These are phyloP conservation scores for Miamiensis avidus DNA, from an alignment of 169 alveolate species.

Conservation along the genomic window DNA sequence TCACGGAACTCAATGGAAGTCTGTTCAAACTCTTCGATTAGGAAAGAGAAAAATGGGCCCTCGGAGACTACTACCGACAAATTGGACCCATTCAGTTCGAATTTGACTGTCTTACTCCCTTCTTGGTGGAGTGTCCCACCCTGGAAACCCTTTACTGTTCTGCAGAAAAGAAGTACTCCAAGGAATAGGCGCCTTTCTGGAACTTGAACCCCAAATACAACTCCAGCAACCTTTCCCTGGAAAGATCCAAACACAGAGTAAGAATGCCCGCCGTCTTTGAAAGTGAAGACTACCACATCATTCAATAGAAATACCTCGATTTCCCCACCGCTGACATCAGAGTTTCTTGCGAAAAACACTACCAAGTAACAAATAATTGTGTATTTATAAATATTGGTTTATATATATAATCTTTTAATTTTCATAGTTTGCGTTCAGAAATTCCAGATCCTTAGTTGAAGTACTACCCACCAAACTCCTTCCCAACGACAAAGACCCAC, in stretches of 20 bases:
- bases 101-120: slow-evolving; percentile 26
- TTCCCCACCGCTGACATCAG: not conserved
- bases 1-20: slow-evolving; percentile 93
- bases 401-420: too few relatives aligned
- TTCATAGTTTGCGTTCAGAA: not conserved
- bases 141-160: slow-evolving; percentile 3
- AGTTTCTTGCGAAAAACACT: not conserved
- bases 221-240: not conserved
- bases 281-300: not conserved
- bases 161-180: slow-evolving; percentile 21
- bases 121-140: slow-evolving; percentile 35
- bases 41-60: slow-evolving; percentile 94
- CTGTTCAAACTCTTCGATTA: slow-evolving; percentile 89
- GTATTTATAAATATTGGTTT: too few relatives aligned
- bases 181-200: not conserved
- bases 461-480: too few relatives aligned
- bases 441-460: not conserved
- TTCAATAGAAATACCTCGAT: too few relatives aligned
- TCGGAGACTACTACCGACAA: slow-evolving; percentile 90
- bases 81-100: slow-evolving; percentile 98
- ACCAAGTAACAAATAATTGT: not conserved
- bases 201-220: not conserved
- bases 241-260: not conserved
- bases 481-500: not conserved
- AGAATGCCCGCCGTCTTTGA: not conserved